Evolutionary conservation across 2,329 filamentous ascomycete genomes (phyloP).

Genomic region (Cladobotryum protrusum): DNA sequence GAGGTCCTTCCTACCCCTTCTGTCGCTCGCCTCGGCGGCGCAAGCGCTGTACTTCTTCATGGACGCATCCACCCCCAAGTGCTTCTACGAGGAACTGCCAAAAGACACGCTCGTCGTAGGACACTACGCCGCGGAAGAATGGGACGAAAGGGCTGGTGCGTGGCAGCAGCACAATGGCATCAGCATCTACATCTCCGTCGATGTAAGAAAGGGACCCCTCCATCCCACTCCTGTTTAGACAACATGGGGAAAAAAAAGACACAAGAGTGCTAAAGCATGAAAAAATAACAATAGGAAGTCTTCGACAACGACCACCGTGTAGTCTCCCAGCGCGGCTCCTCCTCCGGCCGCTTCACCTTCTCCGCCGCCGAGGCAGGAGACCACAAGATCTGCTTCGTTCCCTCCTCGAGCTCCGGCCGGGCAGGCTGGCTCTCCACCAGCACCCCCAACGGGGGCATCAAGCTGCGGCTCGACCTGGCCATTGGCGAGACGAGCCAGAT

Average conservation of each 20-base stretch:
- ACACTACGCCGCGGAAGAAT: conserved; percentile 82
- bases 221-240: too few species aligned
- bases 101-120: conserved; percentile 97
- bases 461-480: conserved; percentile 79
- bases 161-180: conserved; percentile 72
- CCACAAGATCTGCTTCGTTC: conserved; percentile 91
- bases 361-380: conserved; percentile 90
- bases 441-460: conserved; percentile 67
- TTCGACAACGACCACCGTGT: conserved; percentile 98
- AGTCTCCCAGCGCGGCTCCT: conserved; percentile 73
- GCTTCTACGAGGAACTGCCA: conserved; percentile 96
- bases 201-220: conserved; percentile 47
- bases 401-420: conserved; percentile 64
- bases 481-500: conserved; percentile 94
- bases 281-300: conserved; percentile 54
- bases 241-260: background rate
- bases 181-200: conserved; percentile 84
- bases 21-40: conserved; percentile 58
- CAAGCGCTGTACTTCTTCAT: conserved; percentile 95
- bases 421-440: conserved; percentile 65
- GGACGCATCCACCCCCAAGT: conserved; percentile 78
- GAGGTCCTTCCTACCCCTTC: conserved; percentile 57
- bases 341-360: conserved; percentile 87
- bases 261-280: background rate
- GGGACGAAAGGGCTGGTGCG: conserved; percentile 59